Evolutionary conservation across 495 filamentous ascomycete genomes (phyloP), one percentile per base, ranked within the genome.

Genomic region (Chaetomium cochliodes): DNA sequence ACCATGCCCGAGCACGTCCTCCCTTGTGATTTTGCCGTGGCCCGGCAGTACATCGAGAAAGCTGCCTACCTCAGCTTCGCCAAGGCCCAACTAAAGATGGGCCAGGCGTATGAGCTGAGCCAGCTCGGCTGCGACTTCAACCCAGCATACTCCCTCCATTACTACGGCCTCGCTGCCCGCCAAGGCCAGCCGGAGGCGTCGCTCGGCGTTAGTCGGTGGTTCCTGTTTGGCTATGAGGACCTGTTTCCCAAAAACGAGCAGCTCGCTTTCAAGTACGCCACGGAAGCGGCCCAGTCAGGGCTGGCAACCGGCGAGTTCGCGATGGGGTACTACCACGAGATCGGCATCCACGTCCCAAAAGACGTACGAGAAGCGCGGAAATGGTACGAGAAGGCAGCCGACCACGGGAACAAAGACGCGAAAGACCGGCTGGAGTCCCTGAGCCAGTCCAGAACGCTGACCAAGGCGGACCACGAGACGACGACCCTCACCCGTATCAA

Each of bases 171-270:
- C 47, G 96, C 94, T 22, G 89, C 94, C 5, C 87, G 90, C 47
- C 96, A 98, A 76, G 84, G 83, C 37, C 92, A 97, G 69, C 78
- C 90, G 0, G 94, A 98, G 70, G 94, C 93, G 0, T 91, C 96
- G 58, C 92, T 98, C 84, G 92, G 92, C 26, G 93, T 98, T 64
- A 97, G 93, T 72, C 96, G 97, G 76, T 98, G 94, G 94, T 98
- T 98, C 76, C 81, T 98, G 28, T 97, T 94, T 71, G 94, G 94
- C 9, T 91, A 92, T 67, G 93, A 98, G 72, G 86, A 86, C 26
- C 81, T 92, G 7, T 97, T 98, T 72, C 85, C 90, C 47, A 98
- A 97, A 81, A 97, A 96, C 70, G 96, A 98, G 76, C 88, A 90
- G 67, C 79, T 98, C 12, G 96, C 94, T 6, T 98, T 90, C 73